Conservation (phyloP, 2,329 filamentous ascomycete species). For the Fusarium sp. region DNA sequence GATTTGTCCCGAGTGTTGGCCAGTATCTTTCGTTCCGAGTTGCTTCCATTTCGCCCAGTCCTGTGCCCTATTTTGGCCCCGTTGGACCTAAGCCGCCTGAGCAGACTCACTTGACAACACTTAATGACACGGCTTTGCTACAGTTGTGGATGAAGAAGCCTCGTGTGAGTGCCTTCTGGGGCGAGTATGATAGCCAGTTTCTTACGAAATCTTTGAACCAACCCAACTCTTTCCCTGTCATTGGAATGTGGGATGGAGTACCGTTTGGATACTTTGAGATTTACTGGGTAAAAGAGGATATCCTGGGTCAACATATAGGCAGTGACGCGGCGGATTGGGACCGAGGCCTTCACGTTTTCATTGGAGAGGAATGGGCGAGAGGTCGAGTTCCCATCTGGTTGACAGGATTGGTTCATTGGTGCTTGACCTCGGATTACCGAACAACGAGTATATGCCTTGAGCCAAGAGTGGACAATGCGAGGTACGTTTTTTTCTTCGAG, state of each 20-base stretch:
- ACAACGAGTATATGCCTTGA: slow-evolving; percentile 90
- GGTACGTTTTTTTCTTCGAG: slow-evolving; percentile 68
- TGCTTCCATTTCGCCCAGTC: slow-evolving; percentile 76
- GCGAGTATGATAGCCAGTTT: slow-evolving; percentile 75
- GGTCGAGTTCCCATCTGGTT: slow-evolving; percentile 88
- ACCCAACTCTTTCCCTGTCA: slow-evolving; percentile 87
- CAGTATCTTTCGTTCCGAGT: slow-evolving; percentile 93
- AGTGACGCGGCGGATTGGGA: slow-evolving; percentile 83
- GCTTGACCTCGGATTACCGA: slow-evolving; percentile 81
- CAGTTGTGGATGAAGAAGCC: slow-evolving; percentile 91
- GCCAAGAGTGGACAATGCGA: slow-evolving; percentile 90
- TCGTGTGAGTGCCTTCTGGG: slow-evolving; percentile 90
- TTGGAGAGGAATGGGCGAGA: slow-evolving; percentile 93
- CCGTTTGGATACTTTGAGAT: slow-evolving; percentile 98
- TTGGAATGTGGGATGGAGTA: slow-evolving; percentile 93
- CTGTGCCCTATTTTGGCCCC: slow-evolving; percentile 76
- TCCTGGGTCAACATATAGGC: slow-evolving; percentile 77
- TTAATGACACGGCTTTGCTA: slow-evolving; percentile 73
- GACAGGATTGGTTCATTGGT: slow-evolving; percentile 88
- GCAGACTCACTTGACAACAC: slow-evolving; percentile 58
- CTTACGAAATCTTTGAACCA: slow-evolving; percentile 75
- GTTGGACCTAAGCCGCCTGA: slow-evolving; percentile 59
- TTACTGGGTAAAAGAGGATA: slow-evolving; percentile 98
- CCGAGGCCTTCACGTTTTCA: slow-evolving; percentile 86
- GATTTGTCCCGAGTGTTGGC: slow-evolving; percentile 84